phyloP scores from a whole-genome alignment of 1,284 basidiomycete species.

The Ganoderma lingzhi region DNA sequence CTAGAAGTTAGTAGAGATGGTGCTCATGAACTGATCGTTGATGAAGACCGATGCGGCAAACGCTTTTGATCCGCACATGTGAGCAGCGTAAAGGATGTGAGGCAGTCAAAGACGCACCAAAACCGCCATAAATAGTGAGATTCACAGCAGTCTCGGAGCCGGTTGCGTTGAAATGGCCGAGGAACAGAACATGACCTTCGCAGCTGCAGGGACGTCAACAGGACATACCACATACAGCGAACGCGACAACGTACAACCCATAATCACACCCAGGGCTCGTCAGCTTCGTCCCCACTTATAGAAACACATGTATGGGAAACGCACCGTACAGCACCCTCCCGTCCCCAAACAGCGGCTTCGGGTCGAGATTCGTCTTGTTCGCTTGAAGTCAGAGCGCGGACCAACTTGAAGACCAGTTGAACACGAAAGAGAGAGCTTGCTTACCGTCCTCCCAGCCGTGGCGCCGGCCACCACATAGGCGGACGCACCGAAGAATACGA shows the following conservation, averaged over 20 bases:
- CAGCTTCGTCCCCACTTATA: background rate
- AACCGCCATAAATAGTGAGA: constrained; percentile 80
- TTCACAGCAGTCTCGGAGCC: constrained; percentile 68
- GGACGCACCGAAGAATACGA: too few species aligned
- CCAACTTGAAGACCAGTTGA: too few species aligned
- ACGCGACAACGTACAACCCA: constrained; percentile 64
- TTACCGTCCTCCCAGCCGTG: too few species aligned
- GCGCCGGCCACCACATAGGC: too few species aligned
- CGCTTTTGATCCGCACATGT: constrained; percentile 45
- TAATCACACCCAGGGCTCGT: constrained; percentile 67
- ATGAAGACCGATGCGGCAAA: constrained; percentile 86
- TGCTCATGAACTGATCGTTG: constrained; percentile 75
- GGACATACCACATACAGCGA: background rate
- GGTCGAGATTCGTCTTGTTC: constrained; percentile 73
- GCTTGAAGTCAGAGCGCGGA: too few species aligned
- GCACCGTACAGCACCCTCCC: constrained; percentile 70
- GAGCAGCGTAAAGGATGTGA: background rate
- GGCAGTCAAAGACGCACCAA: constrained; percentile 54
- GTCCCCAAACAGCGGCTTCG: constrained; percentile 74
- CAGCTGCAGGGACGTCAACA: constrained; percentile 54
- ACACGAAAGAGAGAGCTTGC: too few species aligned
- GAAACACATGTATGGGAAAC: background rate
- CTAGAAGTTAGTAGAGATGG: constrained; percentile 32
- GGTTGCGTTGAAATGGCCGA: constrained; percentile 76
- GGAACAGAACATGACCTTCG: constrained; percentile 81